Evolutionary conservation across 495 filamentous ascomycete genomes (phyloP).

Genomic region (Neurospora sp.): DNA sequence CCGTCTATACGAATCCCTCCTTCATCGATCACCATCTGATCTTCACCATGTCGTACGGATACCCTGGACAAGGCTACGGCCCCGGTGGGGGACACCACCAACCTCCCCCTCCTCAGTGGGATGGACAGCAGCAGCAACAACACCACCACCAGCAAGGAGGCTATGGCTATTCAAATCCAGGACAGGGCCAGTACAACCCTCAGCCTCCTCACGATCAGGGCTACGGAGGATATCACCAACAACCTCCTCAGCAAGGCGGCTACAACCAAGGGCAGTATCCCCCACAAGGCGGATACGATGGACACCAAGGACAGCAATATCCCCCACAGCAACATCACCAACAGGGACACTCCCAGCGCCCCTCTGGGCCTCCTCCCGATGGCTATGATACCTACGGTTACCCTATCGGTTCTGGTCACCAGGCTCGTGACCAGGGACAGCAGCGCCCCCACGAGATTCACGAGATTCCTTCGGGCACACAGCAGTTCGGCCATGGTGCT

Average conservation of each 20-base stretch:
- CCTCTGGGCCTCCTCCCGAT: conserved; percentile 25
- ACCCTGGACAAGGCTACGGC: conserved; percentile 24
- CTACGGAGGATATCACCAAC: conserved; percentile 9
- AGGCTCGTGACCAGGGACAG: conserved; percentile 9
- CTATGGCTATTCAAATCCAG: conserved; percentile 12
- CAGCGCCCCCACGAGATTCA: conserved; percentile 27
- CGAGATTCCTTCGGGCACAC: conserved; percentile 36
- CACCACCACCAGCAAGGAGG: conserved; percentile 2
- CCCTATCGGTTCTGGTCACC: conserved; percentile 12
- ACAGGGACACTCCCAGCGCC: conserved; percentile 21
- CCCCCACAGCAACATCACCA: conserved; percentile 3
- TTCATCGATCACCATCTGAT: background rate
- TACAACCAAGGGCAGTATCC: conserved; percentile 10
- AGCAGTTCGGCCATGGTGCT: conserved; percentile 39
- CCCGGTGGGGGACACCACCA: conserved; percentile 11
- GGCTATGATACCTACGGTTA: conserved; percentile 30
- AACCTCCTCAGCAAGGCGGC: conserved; percentile 9
- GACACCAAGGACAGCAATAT: background rate
- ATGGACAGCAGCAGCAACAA: conserved; percentile 7
- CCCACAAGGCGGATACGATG: background rate
- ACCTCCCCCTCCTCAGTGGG: conserved; percentile 15
- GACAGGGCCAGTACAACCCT: conserved; percentile 19
- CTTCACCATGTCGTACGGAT: conserved; percentile 19
- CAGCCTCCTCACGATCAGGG: conserved; percentile 2
- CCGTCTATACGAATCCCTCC: background rate